These are phyloP conservation scores for Agrocybe pediades DNA, from an alignment of 768 basidiomycete genomes.

Conservation along the genomic window DNA sequence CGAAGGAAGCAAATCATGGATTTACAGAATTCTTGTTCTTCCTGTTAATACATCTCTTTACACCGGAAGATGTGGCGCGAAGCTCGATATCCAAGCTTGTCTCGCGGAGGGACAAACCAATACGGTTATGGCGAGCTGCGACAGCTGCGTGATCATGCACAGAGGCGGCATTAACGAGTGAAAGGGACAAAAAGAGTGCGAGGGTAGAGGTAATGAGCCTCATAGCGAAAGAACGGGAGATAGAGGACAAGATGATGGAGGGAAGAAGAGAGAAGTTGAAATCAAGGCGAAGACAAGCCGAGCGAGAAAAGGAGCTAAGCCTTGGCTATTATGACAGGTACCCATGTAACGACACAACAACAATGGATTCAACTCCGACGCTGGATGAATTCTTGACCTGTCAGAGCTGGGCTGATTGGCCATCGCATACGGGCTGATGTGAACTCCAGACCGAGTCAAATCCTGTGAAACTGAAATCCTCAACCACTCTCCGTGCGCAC, in stretches of 20 bases:
- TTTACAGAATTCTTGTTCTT: slow-evolving; percentile 14
- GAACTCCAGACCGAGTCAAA: background rate
- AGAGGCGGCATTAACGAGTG: slow-evolving; percentile 32
- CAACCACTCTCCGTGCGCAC: background rate
- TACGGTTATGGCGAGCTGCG: slow-evolving; percentile 35
- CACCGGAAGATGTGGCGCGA: slow-evolving; percentile 3
- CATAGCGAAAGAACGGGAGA: slow-evolving; percentile 33
- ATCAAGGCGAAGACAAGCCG: background rate
- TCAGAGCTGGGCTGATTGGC: too few species aligned
- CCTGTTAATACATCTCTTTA: slow-evolving; percentile 26
- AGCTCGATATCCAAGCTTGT: slow-evolving; percentile 17
- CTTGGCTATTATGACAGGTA: background rate
- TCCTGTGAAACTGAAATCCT: background rate
- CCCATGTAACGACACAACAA: too few species aligned
- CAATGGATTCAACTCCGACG: slow-evolving; percentile 3
- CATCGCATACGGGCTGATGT: background rate
- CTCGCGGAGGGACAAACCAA: slow-evolving; percentile 29
- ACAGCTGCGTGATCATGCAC: slow-evolving; percentile 28
- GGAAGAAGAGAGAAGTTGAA: slow-evolving; percentile 6
- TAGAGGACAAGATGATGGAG: slow-evolving; percentile 13
- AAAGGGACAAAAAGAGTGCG: slow-evolving; percentile 36
- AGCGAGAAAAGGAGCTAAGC: slow-evolving; percentile 1
- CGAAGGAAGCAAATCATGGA: slow-evolving; percentile 1
- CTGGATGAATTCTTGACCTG: background rate
- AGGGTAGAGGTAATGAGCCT: slow-evolving; percentile 42